phyloP scores from a whole-genome alignment of 441 rosid genomes.

The Melastoma candidum region DNA sequence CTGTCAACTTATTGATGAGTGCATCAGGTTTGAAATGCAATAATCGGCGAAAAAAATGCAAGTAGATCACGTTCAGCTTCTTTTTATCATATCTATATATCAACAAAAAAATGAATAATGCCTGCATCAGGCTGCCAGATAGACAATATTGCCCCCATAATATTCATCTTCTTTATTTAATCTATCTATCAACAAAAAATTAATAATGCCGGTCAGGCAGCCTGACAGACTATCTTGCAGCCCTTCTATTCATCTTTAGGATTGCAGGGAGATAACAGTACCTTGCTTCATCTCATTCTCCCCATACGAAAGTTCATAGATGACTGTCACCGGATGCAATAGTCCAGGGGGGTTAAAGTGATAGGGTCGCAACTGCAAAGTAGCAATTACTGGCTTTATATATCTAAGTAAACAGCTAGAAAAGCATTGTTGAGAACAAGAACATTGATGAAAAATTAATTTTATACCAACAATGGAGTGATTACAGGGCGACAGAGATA shows the following conservation, averaged over 20 bases:
- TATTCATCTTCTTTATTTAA: not conserved
- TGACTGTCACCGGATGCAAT: constrained; percentile 64
- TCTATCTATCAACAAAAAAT: constrained; percentile 1
- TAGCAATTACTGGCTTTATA: constrained; percentile 12
- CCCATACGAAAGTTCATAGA: constrained; percentile 83
- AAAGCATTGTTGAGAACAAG: not conserved
- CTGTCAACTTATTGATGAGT: too few relatives aligned
- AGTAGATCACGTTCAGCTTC: too few relatives aligned
- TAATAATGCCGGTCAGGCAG: not conserved
- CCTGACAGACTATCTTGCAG: too few relatives aligned
- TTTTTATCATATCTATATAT: too few relatives aligned
- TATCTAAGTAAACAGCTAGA: not conserved
- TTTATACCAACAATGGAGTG: too few relatives aligned
- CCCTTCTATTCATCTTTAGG: too few relatives aligned
- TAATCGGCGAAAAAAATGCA: too few relatives aligned
- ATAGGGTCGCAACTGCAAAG: constrained; percentile 50
- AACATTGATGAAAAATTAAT: too few relatives aligned
- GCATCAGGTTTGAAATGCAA: too few relatives aligned
- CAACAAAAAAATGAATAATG: too few relatives aligned
- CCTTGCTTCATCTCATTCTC: constrained; percentile 94
- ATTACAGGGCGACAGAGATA: not conserved
- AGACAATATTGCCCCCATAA: not conserved
- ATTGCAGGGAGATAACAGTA: constrained; percentile 7
- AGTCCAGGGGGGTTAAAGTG: constrained; percentile 70
- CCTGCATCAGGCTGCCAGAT: too few relatives aligned